These are phyloP conservation scores for Alternaria triticina DNA, from an alignment of 2,329 filamentous ascomycete genomes.

Conservation along the genomic window DNA sequence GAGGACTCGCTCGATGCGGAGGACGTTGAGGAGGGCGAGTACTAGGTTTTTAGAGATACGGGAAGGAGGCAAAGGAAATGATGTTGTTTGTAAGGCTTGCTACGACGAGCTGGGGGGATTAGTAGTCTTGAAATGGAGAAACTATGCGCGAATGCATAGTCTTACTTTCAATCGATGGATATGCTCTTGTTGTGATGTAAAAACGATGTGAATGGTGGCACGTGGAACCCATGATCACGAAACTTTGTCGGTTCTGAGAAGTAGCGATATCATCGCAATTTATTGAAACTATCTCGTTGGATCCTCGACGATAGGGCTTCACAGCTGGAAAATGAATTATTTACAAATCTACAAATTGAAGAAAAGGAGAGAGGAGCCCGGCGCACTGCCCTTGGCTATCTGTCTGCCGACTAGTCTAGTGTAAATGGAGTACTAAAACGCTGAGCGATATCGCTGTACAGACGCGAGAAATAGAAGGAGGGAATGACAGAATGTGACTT, in stretches of 20 bases:
- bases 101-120: neutral
- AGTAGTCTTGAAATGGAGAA: neutral
- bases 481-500: neutral
- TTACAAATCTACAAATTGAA: neutral
- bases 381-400: conserved; percentile 8
- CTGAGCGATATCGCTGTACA: neutral
- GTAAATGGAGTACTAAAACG: neutral
- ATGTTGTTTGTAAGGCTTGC: conserved; percentile 30
- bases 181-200: neutral
- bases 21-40: conserved; percentile 58
- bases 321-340: neutral
- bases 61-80: neutral
- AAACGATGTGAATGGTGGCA: neutral
- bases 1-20: conserved; percentile 70
- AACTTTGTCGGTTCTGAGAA: neutral
- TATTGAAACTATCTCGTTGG: neutral
- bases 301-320: neutral
- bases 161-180: neutral
- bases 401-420: neutral
- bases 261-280: neutral
- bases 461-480: neutral
- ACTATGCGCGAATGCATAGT: neutral
- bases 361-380: neutral
- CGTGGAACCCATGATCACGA: fast-evolving
- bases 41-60: conserved; percentile 30